phyloP scores from a whole-genome alignment of 441 rosid species.

The Populus tomentosa region DNA sequence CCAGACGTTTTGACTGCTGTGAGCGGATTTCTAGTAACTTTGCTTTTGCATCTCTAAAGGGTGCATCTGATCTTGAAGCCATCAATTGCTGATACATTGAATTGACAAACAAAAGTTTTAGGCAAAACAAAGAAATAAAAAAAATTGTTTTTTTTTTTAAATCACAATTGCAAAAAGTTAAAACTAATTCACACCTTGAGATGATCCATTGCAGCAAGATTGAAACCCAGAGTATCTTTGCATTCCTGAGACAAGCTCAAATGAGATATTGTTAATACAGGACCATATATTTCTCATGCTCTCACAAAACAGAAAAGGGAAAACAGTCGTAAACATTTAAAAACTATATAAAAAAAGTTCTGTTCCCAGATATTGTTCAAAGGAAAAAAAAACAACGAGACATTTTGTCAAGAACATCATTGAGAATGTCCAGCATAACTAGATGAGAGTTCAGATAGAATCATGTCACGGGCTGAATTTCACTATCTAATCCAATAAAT shows the following conservation, averaged over 20 bases:
- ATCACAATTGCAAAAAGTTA: neutral
- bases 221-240: slow-evolving; percentile 84
- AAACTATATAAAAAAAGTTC: too few species aligned
- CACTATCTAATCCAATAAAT: neutral
- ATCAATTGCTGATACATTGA: slow-evolving; percentile 66
- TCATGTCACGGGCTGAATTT: neutral
- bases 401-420: neutral
- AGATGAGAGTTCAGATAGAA: neutral
- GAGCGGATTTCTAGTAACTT: slow-evolving; percentile 76
- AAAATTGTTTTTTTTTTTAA: neutral
- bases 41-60: slow-evolving; percentile 65
- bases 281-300: slow-evolving; percentile 4
- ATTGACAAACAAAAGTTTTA: neutral
- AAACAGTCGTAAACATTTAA: neutral
- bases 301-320: neutral
- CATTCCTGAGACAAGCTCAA: slow-evolving; percentile 49
- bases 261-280: slow-evolving; percentile 11
- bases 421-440: neutral
- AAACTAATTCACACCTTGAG: slow-evolving; percentile 45
- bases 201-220: slow-evolving; percentile 96
- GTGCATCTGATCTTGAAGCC: slow-evolving; percentile 83
- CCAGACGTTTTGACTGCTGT: slow-evolving; percentile 58
- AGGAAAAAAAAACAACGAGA: neutral
- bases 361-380: neutral
- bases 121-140: neutral